Evolutionary conservation across 495 filamentous ascomycete genomes (phyloP), one percentile per base, ranked within the genome.

Genomic region (Penicillium lividum): DNA sequence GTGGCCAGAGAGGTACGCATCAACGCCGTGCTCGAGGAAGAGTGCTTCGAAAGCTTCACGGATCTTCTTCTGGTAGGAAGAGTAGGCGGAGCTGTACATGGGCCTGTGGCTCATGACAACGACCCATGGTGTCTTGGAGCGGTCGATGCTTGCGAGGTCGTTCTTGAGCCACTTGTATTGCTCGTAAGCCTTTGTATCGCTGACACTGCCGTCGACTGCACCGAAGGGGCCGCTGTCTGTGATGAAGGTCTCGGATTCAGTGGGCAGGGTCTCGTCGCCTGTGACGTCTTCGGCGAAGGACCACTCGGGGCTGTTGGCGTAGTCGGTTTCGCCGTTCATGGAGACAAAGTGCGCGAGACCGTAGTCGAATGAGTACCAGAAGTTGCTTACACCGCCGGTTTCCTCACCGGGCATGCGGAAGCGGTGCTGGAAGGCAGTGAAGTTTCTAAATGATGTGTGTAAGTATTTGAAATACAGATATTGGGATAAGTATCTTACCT

Each of bases 351-450:
- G 80, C 29, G 73, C 69, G 63, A 82, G 75, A 56, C 80, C 80
- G 69, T 82, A 82, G 63, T 83, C 80, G 62, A 83, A 83, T 11
- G 80, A 84, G 59, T 80, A 84, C 82, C 82, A 84, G 69, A 84
- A 84, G 68, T 80, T 80, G 0, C 73, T 72, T 10, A 80, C 76
- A 3, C 73, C 78, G 0, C 75, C 78, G 0, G 70, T 62, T 54
- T 82, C 80, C 0, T 65, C 66, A 8, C 73, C 73, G 5, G 80
- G 73, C 77, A 82, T 82, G 48, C 75, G 73, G 67, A 78, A 84
- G 33, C 77, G 76, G 67, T 78, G 78, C 64, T 77, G 74, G 67
- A 68, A 82, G 52, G 77, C 81, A 27, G 80, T 84, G 68, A 83
- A 83, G 69, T 84, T 83, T 49, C 72, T 72, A 51, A 33, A 11